Evolutionary conservation across 495 filamentous ascomycete species (phyloP).

Genomic region (Collariella sp.): DNA sequence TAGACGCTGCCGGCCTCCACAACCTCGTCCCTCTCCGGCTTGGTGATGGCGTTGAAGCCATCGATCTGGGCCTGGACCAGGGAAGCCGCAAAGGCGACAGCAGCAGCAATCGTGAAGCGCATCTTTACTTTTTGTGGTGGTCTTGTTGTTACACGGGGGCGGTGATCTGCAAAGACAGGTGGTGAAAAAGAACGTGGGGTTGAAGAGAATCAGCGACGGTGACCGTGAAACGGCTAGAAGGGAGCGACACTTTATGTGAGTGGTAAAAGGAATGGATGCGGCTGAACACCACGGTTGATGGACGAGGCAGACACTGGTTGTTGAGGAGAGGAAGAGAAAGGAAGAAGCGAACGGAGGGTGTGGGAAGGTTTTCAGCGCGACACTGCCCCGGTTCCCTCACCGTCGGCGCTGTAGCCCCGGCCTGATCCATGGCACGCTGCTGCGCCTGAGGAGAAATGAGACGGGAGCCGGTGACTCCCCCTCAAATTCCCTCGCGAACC

Average conservation of each 20-base stretch:
- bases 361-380: slow-evolving; percentile 1
- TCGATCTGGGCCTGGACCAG: slow-evolving; percentile 30
- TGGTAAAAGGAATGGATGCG: slow-evolving; percentile 5
- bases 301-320: slow-evolving; percentile 1
- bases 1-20: slow-evolving; percentile 35
- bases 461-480: background rate
- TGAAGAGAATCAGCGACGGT: background rate
- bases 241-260: slow-evolving; percentile 4
- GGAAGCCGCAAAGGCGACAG: slow-evolving; percentile 37
- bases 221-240: background rate
- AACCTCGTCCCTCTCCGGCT: slow-evolving; percentile 27
- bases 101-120: slow-evolving; percentile 35
- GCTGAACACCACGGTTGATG: slow-evolving; percentile 3
- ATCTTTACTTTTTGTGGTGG: slow-evolving; percentile 33
- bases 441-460: slow-evolving; percentile 5
- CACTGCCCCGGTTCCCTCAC: background rate
- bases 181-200: background rate
- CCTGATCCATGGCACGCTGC: slow-evolving; percentile 2
- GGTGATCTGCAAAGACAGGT: slow-evolving; percentile 1
- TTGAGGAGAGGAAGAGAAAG: background rate
- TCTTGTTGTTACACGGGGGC: background rate
- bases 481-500: background rate
- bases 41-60: slow-evolving; percentile 34
- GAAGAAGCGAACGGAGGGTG: background rate
- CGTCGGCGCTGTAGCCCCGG: background rate